Evolutionary conservation across 371 early-diverging fungal genomes (phyloP), one percentile per base, ranked within the genome.

Genomic region (Thermomucor indicae-seudaticae): DNA sequence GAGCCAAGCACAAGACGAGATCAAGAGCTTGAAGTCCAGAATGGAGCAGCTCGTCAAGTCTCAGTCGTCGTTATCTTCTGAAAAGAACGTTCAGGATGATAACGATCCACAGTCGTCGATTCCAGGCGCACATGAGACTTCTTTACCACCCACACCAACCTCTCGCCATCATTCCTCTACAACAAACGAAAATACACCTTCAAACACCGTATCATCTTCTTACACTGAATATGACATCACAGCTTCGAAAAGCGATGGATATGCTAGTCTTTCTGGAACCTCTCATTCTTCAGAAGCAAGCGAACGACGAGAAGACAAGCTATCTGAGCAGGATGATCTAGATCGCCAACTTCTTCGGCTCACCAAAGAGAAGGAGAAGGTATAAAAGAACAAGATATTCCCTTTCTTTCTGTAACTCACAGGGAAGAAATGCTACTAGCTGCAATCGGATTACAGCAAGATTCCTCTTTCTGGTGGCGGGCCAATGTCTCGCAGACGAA

Each of bases 381-480:
- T 58, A 57, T 11, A 22, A 12, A n/a, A 10, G 30, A 41, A 12
- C 16, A 31, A 14, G 30, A 19, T 20, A n/a, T n/a, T n/a, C n/a
- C n/a, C n/a, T n/a, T n/a, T n/a, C n/a, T n/a, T n/a, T n/a, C n/a
- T n/a, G n/a, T n/a, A n/a, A n/a, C n/a, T n/a, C n/a, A n/a, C n/a
- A n/a, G n/a, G 19, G n/a, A 19, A 14, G 53, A 62, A 37, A 55
- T n/a, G n/a, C n/a, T n/a, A n/a, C n/a, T n/a, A 65, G 65, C 49
- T 75, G 2, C 75, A 78, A 63, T 71, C 75, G 16, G 79, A 77
- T 35, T 64, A 78, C 45, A 78, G 78, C 51, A 78, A 78, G 57
- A 70, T 77, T 17, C 81, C 81, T 22, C 53, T 72, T n/a, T 65
- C 72, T 34, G 81, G 81, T 23, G 79, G 79, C 2, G 76, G 78